Evolutionary conservation across 768 basidiomycete species (phyloP).

Genomic region (Termitomyces sp.): DNA sequence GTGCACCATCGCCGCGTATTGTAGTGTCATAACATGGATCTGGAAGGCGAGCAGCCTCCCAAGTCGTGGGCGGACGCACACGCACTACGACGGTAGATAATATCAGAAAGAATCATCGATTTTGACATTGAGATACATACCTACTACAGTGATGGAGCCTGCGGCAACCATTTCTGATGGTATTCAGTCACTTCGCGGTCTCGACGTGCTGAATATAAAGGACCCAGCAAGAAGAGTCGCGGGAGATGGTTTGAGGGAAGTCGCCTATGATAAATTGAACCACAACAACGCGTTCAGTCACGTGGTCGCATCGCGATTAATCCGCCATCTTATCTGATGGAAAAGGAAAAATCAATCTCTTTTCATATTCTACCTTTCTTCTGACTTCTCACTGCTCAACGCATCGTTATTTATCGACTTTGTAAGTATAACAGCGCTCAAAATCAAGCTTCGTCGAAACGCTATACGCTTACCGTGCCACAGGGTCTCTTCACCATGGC

Average conservation of each 20-base stretch:
- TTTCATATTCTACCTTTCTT: background rate
- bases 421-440: background rate
- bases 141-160: constrained; percentile 85
- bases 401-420: background rate
- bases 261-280: constrained; percentile 11
- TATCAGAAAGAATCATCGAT: constrained; percentile 6
- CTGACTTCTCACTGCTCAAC: background rate
- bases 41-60: constrained; percentile 83
- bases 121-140: constrained; percentile 30
- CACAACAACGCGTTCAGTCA: constrained; percentile 22
- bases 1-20: constrained; percentile 80
- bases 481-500: constrained; percentile 21
- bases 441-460: background rate
- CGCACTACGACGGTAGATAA: constrained; percentile 56
- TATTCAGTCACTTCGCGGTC: constrained; percentile 1
- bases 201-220: background rate
- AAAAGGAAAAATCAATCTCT: background rate
- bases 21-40: constrained; percentile 64
- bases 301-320: constrained; percentile 19
- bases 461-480: background rate
- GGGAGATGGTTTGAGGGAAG: constrained; percentile 9
- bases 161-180: constrained; percentile 63
- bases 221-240: background rate
- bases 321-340: constrained; percentile 1
- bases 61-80: constrained; percentile 80